Base-by-base conservation (phyloP, 1,139 yeast species). In the Yamadazyma blattariae region DNA sequence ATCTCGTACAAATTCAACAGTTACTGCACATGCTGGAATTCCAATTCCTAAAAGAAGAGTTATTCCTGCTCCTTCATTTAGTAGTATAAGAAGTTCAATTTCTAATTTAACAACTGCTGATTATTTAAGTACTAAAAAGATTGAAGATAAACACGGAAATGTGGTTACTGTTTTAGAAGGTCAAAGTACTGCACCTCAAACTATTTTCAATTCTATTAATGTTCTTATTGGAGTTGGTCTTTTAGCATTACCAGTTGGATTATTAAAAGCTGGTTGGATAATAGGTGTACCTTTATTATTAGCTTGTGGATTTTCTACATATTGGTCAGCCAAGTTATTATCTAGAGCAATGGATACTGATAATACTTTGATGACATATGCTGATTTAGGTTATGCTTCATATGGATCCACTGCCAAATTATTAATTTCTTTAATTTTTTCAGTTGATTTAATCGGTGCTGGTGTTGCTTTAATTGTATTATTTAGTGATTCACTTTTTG, bases 381-480 rank as follows among this genome's bases (percentile, higher is more conserved):
- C 95, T 5, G 97, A 89, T 57, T 67, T 86, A 47, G 94, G 90
- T 7, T 81, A 75, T 48, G 89, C 86, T 5, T 82, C 92, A 1
- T 84, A 80, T 55, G 76, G 76, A 0, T 56, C 72, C 1, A 45
- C 50, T 5, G 75, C 75, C 6, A 70, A 69, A 44, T 51, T 69
- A 29, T 39, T 67, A 21, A 70, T 71, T 29, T 64, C 71, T 2
- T 38, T 68, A 30, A 44, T 70, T 10, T 71, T 71, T 44, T 64
- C 71, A 16, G 44, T 67, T 20, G 82, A 77, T 47, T 59, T 77
- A 35, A 40, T 76, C 22, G 82, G 82, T 1, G 78, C 77, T 29
- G 81, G 82, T 0, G 80, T 77, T 7, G 59, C 81, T 1, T 58
- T 77, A 40, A 66, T 75, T 40, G 78, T 77, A 8, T 58, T 77